Evolutionary conservation across 148 eudicot genomes (phyloP), one percentile per base, ranked within the genome.

Genomic region (Gaultheria prostrata): DNA sequence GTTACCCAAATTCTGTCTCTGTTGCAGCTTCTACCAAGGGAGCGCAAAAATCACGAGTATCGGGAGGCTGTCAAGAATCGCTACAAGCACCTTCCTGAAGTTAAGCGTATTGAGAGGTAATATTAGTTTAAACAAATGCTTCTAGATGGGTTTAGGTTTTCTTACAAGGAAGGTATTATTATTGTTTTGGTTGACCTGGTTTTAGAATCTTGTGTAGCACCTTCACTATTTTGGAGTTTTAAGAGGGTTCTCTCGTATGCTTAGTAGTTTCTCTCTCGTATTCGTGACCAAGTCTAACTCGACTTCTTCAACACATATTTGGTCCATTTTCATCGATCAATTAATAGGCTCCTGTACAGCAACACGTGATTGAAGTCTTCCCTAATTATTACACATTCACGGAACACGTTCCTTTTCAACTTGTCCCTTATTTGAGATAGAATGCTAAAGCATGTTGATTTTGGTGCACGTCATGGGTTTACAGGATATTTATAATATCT

Each of bases 11-110:
- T 88, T 54, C 79, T 77, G 79, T 65, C 48, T 32, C 53, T 81
- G 12, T 81, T 85, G 83, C 98, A 96, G 99, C 84, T 96, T 90
- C 92, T 91, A 33, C 99, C 99, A 11, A 91, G 99, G 83, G 99
- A 96, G 78, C 92, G 89, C 54, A 96, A 89, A 87, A 94, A 89
- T 82, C 99, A 96, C 30, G 94, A 93, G 69, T 96, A 94, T 87
- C n/a, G 88, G 79, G 94, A 90, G 72, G 93, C 97, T 79, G 90
- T 96, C 71, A 88, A 84, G 89, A 92, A 90, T 24, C 98, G 99
- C 83, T 93, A 91, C 91, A 93, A 90, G 91, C 94, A 93, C 81
- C 97, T 93, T 86, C 93, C 90, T 75, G 99, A 94, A 69, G 93
- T 96, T 70, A 92, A 91, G 90, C 94, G 98, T 83, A 94, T 96